Conservation (phyloP, 2,329 filamentous ascomycete species). For the Colletotrichum musicola region DNA sequence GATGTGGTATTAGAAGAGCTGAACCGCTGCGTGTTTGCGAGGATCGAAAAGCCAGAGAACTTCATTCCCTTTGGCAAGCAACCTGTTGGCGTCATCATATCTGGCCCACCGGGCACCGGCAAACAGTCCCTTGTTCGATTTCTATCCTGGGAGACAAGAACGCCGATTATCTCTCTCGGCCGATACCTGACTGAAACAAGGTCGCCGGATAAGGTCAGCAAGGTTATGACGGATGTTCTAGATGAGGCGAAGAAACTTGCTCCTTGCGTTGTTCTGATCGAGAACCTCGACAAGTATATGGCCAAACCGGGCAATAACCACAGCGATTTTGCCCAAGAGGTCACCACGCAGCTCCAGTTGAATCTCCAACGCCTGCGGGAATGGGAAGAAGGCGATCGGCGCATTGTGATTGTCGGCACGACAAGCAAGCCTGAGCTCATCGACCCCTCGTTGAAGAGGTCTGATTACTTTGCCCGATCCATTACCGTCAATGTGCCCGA, state of each 20-base stretch:
- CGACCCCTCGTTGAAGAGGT: slow-evolving; percentile 80
- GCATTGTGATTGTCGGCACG: slow-evolving; percentile 90
- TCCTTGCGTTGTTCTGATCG: slow-evolving; percentile 91
- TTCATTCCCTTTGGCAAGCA: slow-evolving; percentile 27
- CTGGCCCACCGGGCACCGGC: slow-evolving; percentile 84
- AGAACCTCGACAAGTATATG: slow-evolving; percentile 87
- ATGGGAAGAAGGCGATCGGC: slow-evolving; percentile 76
- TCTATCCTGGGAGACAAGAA: slow-evolving; percentile 77
- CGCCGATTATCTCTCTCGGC: slow-evolving; percentile 75
- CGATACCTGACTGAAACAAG: slow-evolving; percentile 50
- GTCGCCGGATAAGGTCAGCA: slow-evolving; percentile 52
- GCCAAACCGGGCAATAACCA: slow-evolving; percentile 87
- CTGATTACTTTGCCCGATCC: slow-evolving; percentile 83
- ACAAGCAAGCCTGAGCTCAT: slow-evolving; percentile 90
- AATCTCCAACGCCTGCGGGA: slow-evolving; percentile 87
- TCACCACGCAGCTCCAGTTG: slow-evolving; percentile 83
- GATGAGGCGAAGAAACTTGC: slow-evolving; percentile 89
- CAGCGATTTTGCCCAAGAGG: slow-evolving; percentile 90
- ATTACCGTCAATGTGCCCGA: slow-evolving; percentile 91
- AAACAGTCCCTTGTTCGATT: slow-evolving; percentile 83
- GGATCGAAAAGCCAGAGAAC: slow-evolving; percentile 20
- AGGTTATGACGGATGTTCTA: slow-evolving; percentile 54
- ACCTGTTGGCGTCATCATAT: slow-evolving; percentile 78
- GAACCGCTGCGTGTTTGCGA: slow-evolving; percentile 27
- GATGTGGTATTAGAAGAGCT: slow-evolving; percentile 19